These are phyloP conservation scores for Termitomyces sp. DNA, from an alignment of 768 basidiomycete genomes.

Conservation along the genomic window DNA sequence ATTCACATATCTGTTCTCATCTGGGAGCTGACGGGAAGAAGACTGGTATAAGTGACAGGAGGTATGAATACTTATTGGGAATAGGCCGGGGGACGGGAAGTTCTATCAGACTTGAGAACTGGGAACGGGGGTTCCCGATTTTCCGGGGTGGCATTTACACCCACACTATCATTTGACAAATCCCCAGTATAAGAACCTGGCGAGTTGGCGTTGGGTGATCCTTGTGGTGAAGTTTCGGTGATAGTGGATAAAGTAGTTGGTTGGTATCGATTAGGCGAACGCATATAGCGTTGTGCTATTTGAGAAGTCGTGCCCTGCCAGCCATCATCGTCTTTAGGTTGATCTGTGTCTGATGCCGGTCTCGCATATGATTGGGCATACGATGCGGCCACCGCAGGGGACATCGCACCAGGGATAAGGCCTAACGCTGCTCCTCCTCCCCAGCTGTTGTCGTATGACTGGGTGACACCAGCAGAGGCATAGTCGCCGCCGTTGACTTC, in stretches of 20 bases:
- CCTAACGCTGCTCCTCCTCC: neutral
- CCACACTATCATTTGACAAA: neutral
- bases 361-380: constrained; percentile 8
- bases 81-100: constrained; percentile 6
- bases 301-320: constrained; percentile 16
- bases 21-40: neutral
- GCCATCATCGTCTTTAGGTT: neutral
- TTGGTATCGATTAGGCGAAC: constrained; percentile 14
- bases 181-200: constrained; percentile 10
- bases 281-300: constrained; percentile 11
- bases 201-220: constrained; percentile 12
- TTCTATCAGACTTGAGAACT: neutral
- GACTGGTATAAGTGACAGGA: neutral
- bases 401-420: constrained; percentile 9
- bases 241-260: constrained; percentile 16
- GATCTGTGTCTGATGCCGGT: neutral
- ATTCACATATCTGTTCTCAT: neutral
- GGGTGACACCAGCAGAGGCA: neutral
- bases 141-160: neutral
- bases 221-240: constrained; percentile 15
- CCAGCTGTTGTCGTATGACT: constrained; percentile 4
- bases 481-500: constrained; percentile 1
- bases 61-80: neutral
- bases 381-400: constrained; percentile 4
- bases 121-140: constrained; percentile 6